A percentile compares a stretch with the other conserved stretches of the same genome.
These are phyloP conservation scores for Kandelia obovata DNA, from an alignment of 345 rosid genomes.

Conservation along the genomic window DNA sequence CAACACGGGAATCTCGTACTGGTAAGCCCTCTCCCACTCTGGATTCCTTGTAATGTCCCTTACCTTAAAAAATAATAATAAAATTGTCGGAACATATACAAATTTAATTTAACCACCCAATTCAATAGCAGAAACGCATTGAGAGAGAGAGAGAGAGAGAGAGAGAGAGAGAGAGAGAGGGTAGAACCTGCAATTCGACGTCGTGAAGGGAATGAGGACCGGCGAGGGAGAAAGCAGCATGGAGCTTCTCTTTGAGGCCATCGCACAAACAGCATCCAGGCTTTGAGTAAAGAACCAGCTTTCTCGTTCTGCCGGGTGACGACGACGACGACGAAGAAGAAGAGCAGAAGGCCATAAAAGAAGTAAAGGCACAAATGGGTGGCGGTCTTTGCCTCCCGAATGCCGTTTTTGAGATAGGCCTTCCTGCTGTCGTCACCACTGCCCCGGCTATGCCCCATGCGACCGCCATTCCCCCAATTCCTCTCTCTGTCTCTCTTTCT, in stretches of 20 bases:
- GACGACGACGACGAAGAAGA: conserved; percentile 27
- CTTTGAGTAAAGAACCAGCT: conserved; percentile 69
- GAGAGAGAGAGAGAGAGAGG: not conserved
- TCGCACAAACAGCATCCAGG: conserved; percentile 95
- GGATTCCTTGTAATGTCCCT: conserved; percentile 77
- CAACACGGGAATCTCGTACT: conserved; percentile 75
- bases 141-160: not conserved
- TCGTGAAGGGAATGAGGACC: conserved; percentile 62
- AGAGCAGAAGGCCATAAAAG: conserved; percentile 26
- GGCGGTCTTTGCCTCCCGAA: conserved; percentile 27
- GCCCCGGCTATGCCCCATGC: conserved; percentile 28
- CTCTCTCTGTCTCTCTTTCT: not conserved
- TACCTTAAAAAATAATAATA: conserved; percentile 30
- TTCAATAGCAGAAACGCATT: not conserved
- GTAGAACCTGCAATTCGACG: conserved; percentile 60
- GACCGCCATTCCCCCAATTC: conserved; percentile 16
- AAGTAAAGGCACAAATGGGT: conserved; percentile 28
- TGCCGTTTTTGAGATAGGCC: conserved; percentile 26
- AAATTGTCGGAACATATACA: conserved; percentile 1
- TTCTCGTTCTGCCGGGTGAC: conserved; percentile 35
- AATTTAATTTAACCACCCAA: not conserved
- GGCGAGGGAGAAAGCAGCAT: conserved; percentile 67
- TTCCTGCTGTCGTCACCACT: conserved; percentile 10
- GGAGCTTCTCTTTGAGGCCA: conserved; percentile 88
- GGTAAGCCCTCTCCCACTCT: conserved; percentile 75